Percentiles rank a stretch among this genome's conserved stretches.
phyloP scores from a whole-genome alignment of 1,139 yeast species.

The Wickerhamiella pararugosa region DNA sequence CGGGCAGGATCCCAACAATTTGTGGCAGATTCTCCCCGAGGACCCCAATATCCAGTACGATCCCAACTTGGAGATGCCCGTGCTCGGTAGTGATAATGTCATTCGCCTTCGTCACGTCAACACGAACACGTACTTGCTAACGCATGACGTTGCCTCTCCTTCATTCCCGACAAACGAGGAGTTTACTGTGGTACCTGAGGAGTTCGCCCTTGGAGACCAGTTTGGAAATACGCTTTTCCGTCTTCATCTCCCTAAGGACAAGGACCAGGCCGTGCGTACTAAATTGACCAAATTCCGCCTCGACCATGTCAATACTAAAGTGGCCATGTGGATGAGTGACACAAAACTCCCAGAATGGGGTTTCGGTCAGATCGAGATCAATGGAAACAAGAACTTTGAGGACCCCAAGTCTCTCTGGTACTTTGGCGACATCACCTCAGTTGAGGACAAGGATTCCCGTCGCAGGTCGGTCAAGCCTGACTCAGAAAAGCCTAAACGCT shows the following conservation, averaged over 20 bases:
- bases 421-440: conserved; percentile 57
- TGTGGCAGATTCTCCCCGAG: conserved; percentile 78
- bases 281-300: conserved; percentile 54
- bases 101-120: conserved; percentile 70
- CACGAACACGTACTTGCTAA: conserved; percentile 61
- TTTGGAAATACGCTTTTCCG: conserved; percentile 69
- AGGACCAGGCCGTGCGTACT: conserved; percentile 45
- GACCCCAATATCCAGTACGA: conserved; percentile 13
- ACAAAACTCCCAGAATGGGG: conserved; percentile 89
- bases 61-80: conserved; percentile 32
- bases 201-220: conserved; percentile 39
- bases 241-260: conserved; percentile 41
- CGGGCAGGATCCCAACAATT: conserved; percentile 43
- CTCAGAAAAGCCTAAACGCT: conserved; percentile 18
- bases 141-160: conserved; percentile 99
- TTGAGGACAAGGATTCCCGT: conserved; percentile 37
- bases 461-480: conserved; percentile 21
- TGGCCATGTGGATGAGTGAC: conserved; percentile 88
- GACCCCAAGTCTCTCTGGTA: conserved; percentile 62
- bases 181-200: conserved; percentile 56
- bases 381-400: conserved; percentile 72
- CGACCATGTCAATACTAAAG: conserved; percentile 73
- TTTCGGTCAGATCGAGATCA: conserved; percentile 77
- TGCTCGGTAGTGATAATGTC: conserved; percentile 40
- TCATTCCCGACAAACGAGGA: conserved; percentile 81